These are phyloP conservation scores for Ceratobasidium sp. DNA, from an alignment of 1,284 basidiomycete genomes.

Conservation along the genomic window DNA sequence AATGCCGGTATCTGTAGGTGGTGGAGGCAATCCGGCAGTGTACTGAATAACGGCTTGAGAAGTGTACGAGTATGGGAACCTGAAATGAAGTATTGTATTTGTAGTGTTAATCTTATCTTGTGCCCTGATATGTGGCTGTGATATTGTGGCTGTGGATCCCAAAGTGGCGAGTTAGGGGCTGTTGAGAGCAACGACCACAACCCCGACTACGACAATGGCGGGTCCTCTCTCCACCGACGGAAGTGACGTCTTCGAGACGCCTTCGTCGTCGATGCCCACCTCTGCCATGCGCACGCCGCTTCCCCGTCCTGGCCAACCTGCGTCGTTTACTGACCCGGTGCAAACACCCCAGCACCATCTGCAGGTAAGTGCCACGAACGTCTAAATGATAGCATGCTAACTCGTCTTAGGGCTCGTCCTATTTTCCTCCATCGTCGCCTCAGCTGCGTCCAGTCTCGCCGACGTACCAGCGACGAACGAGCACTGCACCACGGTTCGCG, in stretches of 20 bases:
- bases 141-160: slow-evolving; percentile 19
- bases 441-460: slow-evolving; percentile 55
- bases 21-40: background rate
- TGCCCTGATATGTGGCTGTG: background rate
- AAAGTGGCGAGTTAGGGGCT: slow-evolving; percentile 28
- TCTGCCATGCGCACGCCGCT: slow-evolving; percentile 27
- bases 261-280: slow-evolving; percentile 27
- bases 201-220: slow-evolving; percentile 3
- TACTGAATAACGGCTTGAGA: background rate
- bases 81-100: background rate
- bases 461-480: slow-evolving; percentile 73
- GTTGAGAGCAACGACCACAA: slow-evolving; percentile 24
- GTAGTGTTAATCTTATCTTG: slow-evolving; percentile 5
- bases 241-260: slow-evolving; percentile 38
- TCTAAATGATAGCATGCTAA: slow-evolving; percentile 63
- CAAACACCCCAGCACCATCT: slow-evolving; percentile 35
- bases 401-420: slow-evolving; percentile 75
- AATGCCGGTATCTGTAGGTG: background rate
- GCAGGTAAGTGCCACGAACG: slow-evolving; percentile 14
- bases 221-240: slow-evolving; percentile 27
- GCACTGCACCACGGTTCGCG: slow-evolving; percentile 51
- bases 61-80: background rate
- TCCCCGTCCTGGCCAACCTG: slow-evolving; percentile 18
- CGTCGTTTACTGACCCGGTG: slow-evolving; percentile 9
- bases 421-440: slow-evolving; percentile 59